Base-by-base conservation (phyloP, 2,329 filamentous ascomycete genomes). In the Alternaria sp. region DNA sequence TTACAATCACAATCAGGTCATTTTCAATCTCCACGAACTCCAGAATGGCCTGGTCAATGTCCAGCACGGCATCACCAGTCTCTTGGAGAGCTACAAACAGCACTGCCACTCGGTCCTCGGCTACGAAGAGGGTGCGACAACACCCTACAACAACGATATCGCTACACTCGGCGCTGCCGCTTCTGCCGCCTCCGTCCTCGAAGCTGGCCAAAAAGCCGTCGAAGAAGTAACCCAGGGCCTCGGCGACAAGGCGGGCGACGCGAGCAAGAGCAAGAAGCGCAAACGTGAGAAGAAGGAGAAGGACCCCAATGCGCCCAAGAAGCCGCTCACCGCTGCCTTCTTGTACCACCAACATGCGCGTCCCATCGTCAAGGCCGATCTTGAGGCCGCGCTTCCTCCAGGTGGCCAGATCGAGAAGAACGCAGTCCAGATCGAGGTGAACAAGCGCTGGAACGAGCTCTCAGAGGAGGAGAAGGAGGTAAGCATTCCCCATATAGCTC, bases 251-350 rank as follows among this genome's bases (percentile, higher is more conserved):
- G 36, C 59, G 11, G 59, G 54, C 22, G 70, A 70, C 9, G 63
- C 38, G 28, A 44, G 55, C 59, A 75, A 74, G 67, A 68, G 69
- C 64, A 65, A 82, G 80, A 75, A 93, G 86, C 93, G 93, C 86
- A 93, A 95, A 85, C 90, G 91, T 80, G 94, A 95, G 86, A 94
- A 94, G 85, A 84, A 83, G 75, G 77, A 79, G 48, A 81, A 78
- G 67, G 94, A 98, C 78, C 94, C 94, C 69, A 96, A 97, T 79
- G 94, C 94, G 7, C 94, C 94, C 61, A 98, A 97, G 87, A 89
- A 94, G 51, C 94, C 94, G 8, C 81, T 97, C 75, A 98, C 94
- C 6, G 93, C 94, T 3, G 97, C 96, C 84, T 97, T 98, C 84
- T 84, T 97, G 62, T 98, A 93, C 83, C 93, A 96, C 85, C 91